These are phyloP conservation scores for Epichloe gansuensis DNA, from an alignment of 2,329 filamentous ascomycete genomes.

Conservation along the genomic window DNA sequence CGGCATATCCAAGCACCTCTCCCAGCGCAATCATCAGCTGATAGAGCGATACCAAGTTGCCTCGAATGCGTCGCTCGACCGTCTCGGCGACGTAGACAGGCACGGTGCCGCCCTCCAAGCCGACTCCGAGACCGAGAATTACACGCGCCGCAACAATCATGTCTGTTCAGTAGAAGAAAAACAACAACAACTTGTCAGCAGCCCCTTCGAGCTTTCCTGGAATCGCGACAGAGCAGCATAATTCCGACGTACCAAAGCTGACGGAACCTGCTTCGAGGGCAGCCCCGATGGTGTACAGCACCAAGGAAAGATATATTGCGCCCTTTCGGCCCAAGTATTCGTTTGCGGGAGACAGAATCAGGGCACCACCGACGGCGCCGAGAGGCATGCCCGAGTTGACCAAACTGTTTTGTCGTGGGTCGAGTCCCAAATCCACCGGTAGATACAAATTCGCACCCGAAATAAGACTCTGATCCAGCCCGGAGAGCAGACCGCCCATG, in stretches of 20 bases:
- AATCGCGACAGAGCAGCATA: background rate
- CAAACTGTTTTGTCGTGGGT: slow-evolving; percentile 45
- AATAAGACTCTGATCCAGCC: slow-evolving; percentile 62
- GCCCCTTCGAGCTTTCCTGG: background rate
- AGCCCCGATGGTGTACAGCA: slow-evolving; percentile 59
- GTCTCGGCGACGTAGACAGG: slow-evolving; percentile 66
- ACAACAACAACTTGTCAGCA: background rate
- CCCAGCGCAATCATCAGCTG: slow-evolving; percentile 67
- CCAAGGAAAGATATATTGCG: slow-evolving; percentile 56
- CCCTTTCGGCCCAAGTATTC: slow-evolving; percentile 54
- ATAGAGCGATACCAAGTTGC: slow-evolving; percentile 62
- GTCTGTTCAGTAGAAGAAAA: slow-evolving; percentile 15
- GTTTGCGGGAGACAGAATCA: slow-evolving; percentile 55
- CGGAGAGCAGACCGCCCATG: slow-evolving; percentile 61
- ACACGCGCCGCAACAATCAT: slow-evolving; percentile 61
- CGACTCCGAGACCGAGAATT: slow-evolving; percentile 58
- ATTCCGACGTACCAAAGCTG: slow-evolving; percentile 37
- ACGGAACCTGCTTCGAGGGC: slow-evolving; percentile 56
- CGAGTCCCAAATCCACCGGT: slow-evolving; percentile 44
- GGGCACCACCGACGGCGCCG: slow-evolving; percentile 57
- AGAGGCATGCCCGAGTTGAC: slow-evolving; percentile 62
- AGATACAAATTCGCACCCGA: slow-evolving; percentile 58
- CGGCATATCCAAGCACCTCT: slow-evolving; percentile 60
- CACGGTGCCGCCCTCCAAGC: slow-evolving; percentile 62
- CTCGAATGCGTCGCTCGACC: slow-evolving; percentile 53